These are phyloP conservation scores for Neoboletus subvelutipes DNA, from an alignment of 768 basidiomycete species.

Conservation along the genomic window DNA sequence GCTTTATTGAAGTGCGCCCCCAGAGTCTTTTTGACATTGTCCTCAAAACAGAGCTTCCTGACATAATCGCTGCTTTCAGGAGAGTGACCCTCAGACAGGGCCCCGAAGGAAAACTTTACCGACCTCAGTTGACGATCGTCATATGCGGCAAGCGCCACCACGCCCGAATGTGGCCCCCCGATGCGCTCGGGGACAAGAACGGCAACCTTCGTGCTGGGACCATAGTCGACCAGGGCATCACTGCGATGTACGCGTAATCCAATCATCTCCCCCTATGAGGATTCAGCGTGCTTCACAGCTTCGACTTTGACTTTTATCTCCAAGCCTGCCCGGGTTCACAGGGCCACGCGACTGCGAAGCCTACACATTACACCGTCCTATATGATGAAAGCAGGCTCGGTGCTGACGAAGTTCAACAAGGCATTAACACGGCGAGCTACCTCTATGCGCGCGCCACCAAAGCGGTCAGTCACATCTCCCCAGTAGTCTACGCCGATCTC, in stretches of 20 bases:
- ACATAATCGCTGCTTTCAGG: conserved; percentile 61
- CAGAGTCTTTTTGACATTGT: conserved; percentile 75
- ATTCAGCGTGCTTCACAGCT: conserved; percentile 33
- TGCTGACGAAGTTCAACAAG: conserved; percentile 72
- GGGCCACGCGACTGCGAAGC: conserved; percentile 51
- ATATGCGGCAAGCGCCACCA: conserved; percentile 77
- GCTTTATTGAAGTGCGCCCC: background rate
- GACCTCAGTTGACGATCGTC: conserved; percentile 65
- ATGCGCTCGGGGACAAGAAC: conserved; percentile 52
- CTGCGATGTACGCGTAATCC: conserved; percentile 51
- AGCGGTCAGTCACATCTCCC: conserved; percentile 75
- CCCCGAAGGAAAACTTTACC: conserved; percentile 46
- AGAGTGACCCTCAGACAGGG: conserved; percentile 41
- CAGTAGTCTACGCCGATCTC: conserved; percentile 79
- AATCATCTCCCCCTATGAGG: background rate
- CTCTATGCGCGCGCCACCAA: conserved; percentile 77
- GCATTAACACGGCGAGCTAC: conserved; percentile 67
- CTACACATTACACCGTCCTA: conserved; percentile 78
- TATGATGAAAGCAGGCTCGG: conserved; percentile 71
- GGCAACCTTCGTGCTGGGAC: conserved; percentile 82
- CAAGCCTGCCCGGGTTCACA: conserved; percentile 76
- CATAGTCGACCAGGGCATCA: conserved; percentile 76
- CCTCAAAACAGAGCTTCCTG: conserved; percentile 56
- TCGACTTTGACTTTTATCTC: conserved; percentile 66
- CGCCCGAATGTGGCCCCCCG: conserved; percentile 57